Base-by-base conservation (phyloP, 2,329 filamentous ascomycete genomes). In the Colletotrichum navitas region DNA sequence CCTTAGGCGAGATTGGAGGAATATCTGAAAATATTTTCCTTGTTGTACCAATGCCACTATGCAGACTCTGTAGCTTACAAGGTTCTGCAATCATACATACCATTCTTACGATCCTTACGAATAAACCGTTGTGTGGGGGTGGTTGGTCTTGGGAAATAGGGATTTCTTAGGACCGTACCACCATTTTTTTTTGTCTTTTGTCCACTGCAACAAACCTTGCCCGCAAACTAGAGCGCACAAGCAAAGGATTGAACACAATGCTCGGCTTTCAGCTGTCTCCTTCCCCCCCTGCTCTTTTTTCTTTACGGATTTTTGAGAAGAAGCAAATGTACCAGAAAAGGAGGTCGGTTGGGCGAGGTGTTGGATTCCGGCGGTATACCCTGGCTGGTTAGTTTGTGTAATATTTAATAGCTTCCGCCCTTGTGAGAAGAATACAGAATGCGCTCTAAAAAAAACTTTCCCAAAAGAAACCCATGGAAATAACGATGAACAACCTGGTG, bases 21-120 rank as follows among this genome's bases (percentile, higher is more conserved):
- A 63, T 26, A 70, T 54, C 72, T 62, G 68, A 74, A 68, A 69
- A 71, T 66, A 66, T 65, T 61, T 61, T 74, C 72, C 75, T 77
- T 75, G 74, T 69, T 73, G 52, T 73, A 74, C 73, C 52, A 47
- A 63, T 69, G 68, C 68, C 58, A 64, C 70, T 76, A 73, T 68
- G 68, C 68, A 34, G 39, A 49, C 49, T 56, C 60, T 69, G 59
- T 60, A 66, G 61, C 69, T 64, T 73, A 70, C 69, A 74, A 77
- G 21, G 26, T 32, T 65, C 36, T 45, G 58, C 68, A 71, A 71
- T 71, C 65, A 68, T 71, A 71, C 58, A 63, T 86, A 81, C 80
- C 79, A 83, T 88, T 87, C 85, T 86, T 84, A 88, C 86, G 86
- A 87, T 88, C 86, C 85, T 88, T 87, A 86, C 82, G 84, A 86